Base-by-base conservation (phyloP, 1,284 basidiomycete species). In the Apiotrichum sp. region DNA sequence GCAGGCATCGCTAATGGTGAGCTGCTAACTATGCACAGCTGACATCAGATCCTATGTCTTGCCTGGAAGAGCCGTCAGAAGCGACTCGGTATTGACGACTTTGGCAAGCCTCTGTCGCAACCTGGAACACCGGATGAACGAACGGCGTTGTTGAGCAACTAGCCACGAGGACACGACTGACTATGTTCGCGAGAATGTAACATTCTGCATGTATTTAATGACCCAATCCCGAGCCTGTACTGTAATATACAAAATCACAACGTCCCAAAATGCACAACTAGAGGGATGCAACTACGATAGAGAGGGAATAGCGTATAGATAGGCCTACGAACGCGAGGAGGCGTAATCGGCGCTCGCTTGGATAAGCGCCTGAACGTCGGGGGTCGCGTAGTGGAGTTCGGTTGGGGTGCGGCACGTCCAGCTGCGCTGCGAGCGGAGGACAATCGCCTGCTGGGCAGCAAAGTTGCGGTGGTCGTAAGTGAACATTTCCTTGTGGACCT, bases 391-490 rank as follows among this genome's bases (percentile, higher is more conserved):
- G 58, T 89, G 74, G 47, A 87, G 81, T 72, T 96, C 92, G 31
- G 87, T 92, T 14, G 88, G 84, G 63, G 88, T 90, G 53, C 89
- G 81, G 29, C 84, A 84, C 59, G 85, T 93, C 92, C 92, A 96
- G 68, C 86, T 87, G 75, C 90, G 90, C 75, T 97, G 93, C 67
- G 92, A 87, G 36, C 92, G 82, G 14, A 96, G 79, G 57, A 96
- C 89, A 83, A 93, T 91, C 22, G 91, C 90, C 84, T 93, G 89
- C 72, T 96, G 92, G 56, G 91, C 91, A 48, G 89, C 90, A 74
- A 90, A 89, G 74, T 93, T 93, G 55, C 90, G 81, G 68, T 90
- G 87, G 74, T 93, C 90, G 66, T 87, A 84, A 33, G 86, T 89
- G 77, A 95, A 95, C 73, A 89, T 70, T 55, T 91, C 89, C n/a